These are phyloP conservation scores for Fagopyrum tataricum DNA, from an alignment of 148 eudicot species.

Conservation along the genomic window DNA sequence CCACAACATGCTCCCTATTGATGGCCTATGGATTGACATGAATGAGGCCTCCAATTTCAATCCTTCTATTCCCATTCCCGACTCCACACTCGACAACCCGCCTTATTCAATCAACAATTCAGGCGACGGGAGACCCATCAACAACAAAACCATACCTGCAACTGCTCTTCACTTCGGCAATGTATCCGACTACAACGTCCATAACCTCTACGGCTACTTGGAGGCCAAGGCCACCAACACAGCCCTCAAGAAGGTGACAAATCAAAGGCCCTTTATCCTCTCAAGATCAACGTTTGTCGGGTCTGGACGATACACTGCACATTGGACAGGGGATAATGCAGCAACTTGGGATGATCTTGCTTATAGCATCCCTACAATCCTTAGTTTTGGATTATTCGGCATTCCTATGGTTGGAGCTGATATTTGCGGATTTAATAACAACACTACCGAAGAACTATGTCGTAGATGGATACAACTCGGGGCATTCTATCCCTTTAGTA, in stretches of 20 bases:
- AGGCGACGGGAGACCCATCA: too few relatives aligned
- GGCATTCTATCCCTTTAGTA: constrained; percentile 48
- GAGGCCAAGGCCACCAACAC: not conserved
- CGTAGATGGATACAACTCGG: constrained; percentile 55
- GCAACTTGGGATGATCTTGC: constrained; percentile 39
- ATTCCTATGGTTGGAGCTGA: constrained; percentile 18
- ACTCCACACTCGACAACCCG: too few relatives aligned
- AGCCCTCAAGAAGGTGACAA: too few relatives aligned
- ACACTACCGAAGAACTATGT: constrained; percentile 47
- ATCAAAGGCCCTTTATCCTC: too few relatives aligned
- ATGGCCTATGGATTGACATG: constrained; percentile 34
- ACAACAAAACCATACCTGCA: too few relatives aligned
- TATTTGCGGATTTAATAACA: constrained; percentile 35
- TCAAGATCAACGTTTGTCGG: too few relatives aligned
- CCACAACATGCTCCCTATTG: constrained; percentile 19
- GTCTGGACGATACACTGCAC: constrained; percentile 22
- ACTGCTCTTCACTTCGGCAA: too few relatives aligned
- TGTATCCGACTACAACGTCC: too few relatives aligned
- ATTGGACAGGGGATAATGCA: constrained; percentile 52
- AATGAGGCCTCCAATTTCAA: constrained; percentile 18
- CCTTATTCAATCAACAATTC: too few relatives aligned
- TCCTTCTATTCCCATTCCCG: constrained; percentile 16
- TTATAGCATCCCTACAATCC: constrained; percentile 29
- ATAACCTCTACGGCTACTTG: too few relatives aligned
- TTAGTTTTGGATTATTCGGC: constrained; percentile 36